These are phyloP conservation scores for Aspergillus cejpii DNA, from an alignment of 2,329 filamentous ascomycete species.

Conservation along the genomic window DNA sequence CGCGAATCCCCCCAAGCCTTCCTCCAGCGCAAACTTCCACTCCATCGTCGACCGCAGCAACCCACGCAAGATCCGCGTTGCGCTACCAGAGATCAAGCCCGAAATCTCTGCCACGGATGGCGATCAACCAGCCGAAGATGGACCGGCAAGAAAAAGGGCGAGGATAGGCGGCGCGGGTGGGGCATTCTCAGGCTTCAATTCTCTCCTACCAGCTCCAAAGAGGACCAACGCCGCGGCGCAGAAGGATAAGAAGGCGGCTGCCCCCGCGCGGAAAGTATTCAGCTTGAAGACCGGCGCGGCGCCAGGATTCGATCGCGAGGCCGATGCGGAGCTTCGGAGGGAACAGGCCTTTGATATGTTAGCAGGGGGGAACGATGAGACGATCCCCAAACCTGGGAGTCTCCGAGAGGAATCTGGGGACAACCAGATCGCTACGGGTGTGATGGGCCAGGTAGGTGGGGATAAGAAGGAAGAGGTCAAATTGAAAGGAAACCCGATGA, in stretches of 20 bases:
- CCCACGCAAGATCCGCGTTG: constrained; percentile 76
- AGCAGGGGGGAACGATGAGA: constrained; percentile 15
- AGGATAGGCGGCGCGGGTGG: constrained; percentile 59
- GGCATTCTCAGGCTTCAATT: constrained; percentile 74
- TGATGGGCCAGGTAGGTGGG: constrained; percentile 1
- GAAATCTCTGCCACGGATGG: constrained; percentile 30
- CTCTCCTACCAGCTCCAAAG: constrained; percentile 80
- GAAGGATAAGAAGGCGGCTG: constrained; percentile 28
- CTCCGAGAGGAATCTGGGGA: constrained; percentile 10
- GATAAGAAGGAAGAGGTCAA: constrained; percentile 33
- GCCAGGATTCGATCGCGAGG: constrained; percentile 68
- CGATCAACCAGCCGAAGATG: constrained; percentile 41
- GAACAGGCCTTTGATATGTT: constrained; percentile 22
- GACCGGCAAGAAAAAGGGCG: constrained; percentile 64
- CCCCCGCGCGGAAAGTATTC: constrained; percentile 51
- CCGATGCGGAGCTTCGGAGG: constrained; percentile 36
- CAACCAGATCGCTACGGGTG: constrained; percentile 4
- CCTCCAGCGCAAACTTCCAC: constrained; percentile 50
- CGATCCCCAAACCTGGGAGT: constrained; percentile 24
- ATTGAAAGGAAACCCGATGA: constrained; percentile 68
- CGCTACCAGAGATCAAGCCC: constrained; percentile 54
- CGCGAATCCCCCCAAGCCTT: constrained; percentile 24
- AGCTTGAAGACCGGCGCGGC: constrained; percentile 76
- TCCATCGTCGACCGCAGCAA: constrained; percentile 77
- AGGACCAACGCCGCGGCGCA: constrained; percentile 29